These are phyloP conservation scores for Phytophthora palmivora DNA, from an alignment of 352 stramenopile species.

Conservation along the genomic window DNA sequence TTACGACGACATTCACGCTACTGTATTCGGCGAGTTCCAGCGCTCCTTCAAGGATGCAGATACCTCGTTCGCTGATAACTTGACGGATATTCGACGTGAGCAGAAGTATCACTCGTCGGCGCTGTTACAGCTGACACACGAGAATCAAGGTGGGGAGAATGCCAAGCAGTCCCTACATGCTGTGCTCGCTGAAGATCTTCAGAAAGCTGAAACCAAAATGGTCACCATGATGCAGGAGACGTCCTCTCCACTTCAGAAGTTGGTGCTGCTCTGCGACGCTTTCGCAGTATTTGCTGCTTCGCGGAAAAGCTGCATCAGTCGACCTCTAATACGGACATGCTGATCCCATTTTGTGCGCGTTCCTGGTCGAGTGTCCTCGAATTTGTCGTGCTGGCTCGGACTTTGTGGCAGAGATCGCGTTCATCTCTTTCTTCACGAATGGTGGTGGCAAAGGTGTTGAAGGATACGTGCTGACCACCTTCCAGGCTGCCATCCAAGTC, in stretches of 20 bases:
- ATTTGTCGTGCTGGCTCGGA: constrained; percentile 30
- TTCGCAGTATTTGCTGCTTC: constrained; percentile 71
- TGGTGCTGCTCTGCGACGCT: constrained; percentile 66
- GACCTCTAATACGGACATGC: constrained; percentile 69
- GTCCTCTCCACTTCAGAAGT: constrained; percentile 65
- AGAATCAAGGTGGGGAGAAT: constrained; percentile 11
- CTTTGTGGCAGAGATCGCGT: constrained; percentile 80
- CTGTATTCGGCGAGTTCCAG: constrained; percentile 65
- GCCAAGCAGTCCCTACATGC: background rate
- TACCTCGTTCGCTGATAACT: constrained; percentile 50
- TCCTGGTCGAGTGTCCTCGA: too few relatives aligned
- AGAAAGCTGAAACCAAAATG: constrained; percentile 50
- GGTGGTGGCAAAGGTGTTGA: constrained; percentile 79
- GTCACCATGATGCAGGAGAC: constrained; percentile 54
- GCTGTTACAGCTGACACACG: constrained; percentile 25
- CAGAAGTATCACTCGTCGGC: constrained; percentile 45
- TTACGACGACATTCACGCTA: constrained; percentile 70
- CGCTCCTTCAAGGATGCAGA: constrained; percentile 54
- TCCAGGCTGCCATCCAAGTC: constrained; percentile 75
- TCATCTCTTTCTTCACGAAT: constrained; percentile 80
- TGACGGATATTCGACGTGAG: constrained; percentile 58
- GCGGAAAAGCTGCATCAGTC: constrained; percentile 71
- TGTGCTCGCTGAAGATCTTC: constrained; percentile 46
- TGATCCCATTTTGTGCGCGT: constrained; percentile 56
- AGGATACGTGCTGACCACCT: constrained; percentile 80